Evolutionary conservation across 345 rosid genomes (phyloP), one percentile per base, ranked within the genome.

Genomic region (Draba incana): DNA sequence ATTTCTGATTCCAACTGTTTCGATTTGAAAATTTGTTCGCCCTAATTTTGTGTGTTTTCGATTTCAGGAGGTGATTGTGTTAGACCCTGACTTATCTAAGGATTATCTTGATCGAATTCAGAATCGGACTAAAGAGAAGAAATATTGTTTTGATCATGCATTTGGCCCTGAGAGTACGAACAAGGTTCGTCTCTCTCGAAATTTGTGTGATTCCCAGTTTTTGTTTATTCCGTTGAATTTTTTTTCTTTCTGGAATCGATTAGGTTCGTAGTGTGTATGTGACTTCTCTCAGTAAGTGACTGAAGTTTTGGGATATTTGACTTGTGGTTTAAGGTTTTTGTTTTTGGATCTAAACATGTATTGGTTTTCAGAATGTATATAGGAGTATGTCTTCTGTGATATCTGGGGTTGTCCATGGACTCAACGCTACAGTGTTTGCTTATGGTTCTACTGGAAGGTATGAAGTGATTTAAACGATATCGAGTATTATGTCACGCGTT

Each of bases 391-490:
- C 80, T 57, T 81, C 92, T 31, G 78, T 81, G 38, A 85, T 93
- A 69, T 77, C 94, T 48, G 94, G 98, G 14, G 89, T 93, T 81
- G 92, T 88, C 31, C 92, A 87, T 59, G 97, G 98, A 62, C 92
- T 93, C 52, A 93, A 93, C 61, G 96, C 97, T 8, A 93, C 98
- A 0, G 85, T 93, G 28, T 90, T 93, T 82, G 98, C 97, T 0
- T 88, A 93, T 80, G 98, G 98, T 74, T 87, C 98, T 13, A 93
- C 98, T 31, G 98, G 98, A 80, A 93, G 98, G 98, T 93, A 85
- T 68, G 75, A 15, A 47, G 3, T 61, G 10, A 6, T 68, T 47
- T 57, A 4, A 38, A 45, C 15, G 50, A 54, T 44, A n/a, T n/a
- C n/a, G n/a, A n/a, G n/a, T n/a, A n/a, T 72, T 13, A 52, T 69